These are phyloP conservation scores for Globisporangium abappressorium DNA, from an alignment of 352 stramenopile species.

Conservation along the genomic window DNA sequence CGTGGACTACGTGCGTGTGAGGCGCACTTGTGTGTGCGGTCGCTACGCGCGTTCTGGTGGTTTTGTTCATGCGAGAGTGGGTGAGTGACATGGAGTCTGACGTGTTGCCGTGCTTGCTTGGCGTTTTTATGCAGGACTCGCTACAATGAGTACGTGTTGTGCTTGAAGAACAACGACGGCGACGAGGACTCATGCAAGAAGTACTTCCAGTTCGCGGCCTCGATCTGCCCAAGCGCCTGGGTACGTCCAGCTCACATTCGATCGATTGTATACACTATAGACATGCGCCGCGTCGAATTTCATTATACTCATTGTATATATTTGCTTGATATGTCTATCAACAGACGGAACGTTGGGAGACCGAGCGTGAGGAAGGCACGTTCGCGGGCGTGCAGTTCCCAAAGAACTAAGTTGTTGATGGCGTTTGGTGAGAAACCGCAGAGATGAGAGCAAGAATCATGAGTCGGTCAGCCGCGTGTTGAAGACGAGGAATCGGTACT, in stretches of 20 bases:
- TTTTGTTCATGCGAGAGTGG: neutral
- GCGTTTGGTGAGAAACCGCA: neutral
- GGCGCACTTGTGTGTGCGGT: neutral
- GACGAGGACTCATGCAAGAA: slow-evolving; percentile 92
- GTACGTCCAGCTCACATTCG: slow-evolving; percentile 29
- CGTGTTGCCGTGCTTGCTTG: neutral
- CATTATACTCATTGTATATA: neutral
- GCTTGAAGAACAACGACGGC: slow-evolving; percentile 93
- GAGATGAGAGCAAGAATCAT: neutral
- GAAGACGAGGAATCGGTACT: neutral
- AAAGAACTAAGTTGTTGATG: slow-evolving; percentile 41
- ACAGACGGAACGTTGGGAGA: slow-evolving; percentile 77
- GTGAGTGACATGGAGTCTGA: neutral
- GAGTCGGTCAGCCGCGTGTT: neutral
- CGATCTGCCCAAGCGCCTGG: slow-evolving; percentile 77
- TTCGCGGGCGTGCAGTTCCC: slow-evolving; percentile 83
- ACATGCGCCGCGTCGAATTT: slow-evolving; percentile 1
- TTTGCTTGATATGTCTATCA: slow-evolving; percentile 3
- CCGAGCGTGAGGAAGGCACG: slow-evolving; percentile 76
- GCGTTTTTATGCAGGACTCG: slow-evolving; percentile 57
- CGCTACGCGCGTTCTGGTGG: neutral
- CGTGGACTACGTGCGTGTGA: neutral
- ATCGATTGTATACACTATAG: neutral
- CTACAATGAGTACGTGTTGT: slow-evolving; percentile 98
- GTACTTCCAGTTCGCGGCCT: slow-evolving; percentile 66